Evolutionary conservation across 768 basidiomycete species (phyloP), one percentile per base, ranked within the genome.

Genomic region (Clitopilus hobsonii): DNA sequence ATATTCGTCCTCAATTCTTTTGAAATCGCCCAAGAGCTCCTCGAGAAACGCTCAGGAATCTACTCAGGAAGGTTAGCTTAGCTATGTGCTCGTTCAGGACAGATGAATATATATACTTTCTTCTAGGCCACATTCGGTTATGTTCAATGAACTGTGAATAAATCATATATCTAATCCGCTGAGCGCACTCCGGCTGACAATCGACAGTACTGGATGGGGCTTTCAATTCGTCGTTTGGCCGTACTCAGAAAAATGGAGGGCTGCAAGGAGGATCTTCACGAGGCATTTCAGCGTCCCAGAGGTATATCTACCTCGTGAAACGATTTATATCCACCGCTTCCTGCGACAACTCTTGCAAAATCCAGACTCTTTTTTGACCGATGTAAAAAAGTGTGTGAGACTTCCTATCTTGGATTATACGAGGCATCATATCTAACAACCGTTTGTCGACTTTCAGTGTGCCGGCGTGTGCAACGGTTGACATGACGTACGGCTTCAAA

Each of bases 401-500:
- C 6, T 45, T 16, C n/a, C 6, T 5, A 4, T 23, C 41, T 18
- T 4, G n/a, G 8, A 5, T 45, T 18, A 8, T 20, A 10, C 11
- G n/a, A 23, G 22, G 3, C 32, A 10, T 36, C 32, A 36, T 4
- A 36, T 36, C 8, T 4, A 4, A 14, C 32, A 36, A 3, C 13
- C 13, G 32, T n/a, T n/a, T 36, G 13, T 36, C n/a, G n/a, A n/a
- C n/a, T n/a, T n/a, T n/a, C n/a, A n/a, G n/a, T n/a, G n/a, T n/a
- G n/a, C n/a, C 32, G 8, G 32, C 32, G n/a, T 14, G 32, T 11
- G n/a, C n/a, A 36, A 36, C 32, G 13, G 13, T 36, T n/a, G 32
- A 36, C n/a, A 36, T 36, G 32, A 11, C 32, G 6, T 75, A 75
- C 54, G 74, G 74, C 3, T 60, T 72, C 30, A 56, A 69, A 13